These are phyloP conservation scores for Nymphaea thermarum DNA, from an alignment of 164 flowering plant species.

Conservation along the genomic window DNA sequence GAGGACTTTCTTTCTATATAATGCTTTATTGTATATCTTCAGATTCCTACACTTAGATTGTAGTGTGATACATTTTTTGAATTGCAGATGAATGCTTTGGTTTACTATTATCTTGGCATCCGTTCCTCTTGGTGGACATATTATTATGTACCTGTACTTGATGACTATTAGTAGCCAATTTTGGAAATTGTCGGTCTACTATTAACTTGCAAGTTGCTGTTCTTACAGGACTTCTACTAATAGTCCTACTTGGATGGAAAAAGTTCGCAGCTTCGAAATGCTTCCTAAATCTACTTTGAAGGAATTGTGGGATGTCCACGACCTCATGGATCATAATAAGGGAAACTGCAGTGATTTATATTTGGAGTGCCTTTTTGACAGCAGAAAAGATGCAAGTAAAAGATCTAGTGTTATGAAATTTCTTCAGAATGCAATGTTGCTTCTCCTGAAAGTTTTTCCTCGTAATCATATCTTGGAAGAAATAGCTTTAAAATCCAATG, in stretches of 20 bases:
- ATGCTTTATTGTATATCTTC: too few species aligned
- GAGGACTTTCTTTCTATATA: too few species aligned
- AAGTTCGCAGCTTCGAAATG: conserved; percentile 40
- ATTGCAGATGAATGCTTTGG: too few species aligned
- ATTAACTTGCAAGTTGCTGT: not conserved
- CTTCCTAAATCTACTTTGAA: conserved; percentile 35
- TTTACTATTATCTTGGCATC: too few species aligned
- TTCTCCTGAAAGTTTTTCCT: conserved; percentile 63
- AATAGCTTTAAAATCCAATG: conserved; percentile 80
- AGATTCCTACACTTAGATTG: too few species aligned
- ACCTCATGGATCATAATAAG: conserved; percentile 11
- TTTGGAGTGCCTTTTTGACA: conserved; percentile 32
- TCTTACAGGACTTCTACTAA: conserved; percentile 58
- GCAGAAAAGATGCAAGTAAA: conserved; percentile 19
- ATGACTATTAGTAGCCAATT: too few species aligned
- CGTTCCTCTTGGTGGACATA: too few species aligned
- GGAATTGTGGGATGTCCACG: conserved; percentile 33
- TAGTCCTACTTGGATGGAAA: conserved; percentile 65
- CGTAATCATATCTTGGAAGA: conserved; percentile 64
- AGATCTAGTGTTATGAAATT: conserved; percentile 60
- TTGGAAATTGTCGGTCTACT: too few species aligned
- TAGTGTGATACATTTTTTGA: too few species aligned
- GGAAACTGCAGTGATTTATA: conserved; percentile 11
- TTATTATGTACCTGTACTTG: too few species aligned
- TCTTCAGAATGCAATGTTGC: conserved; percentile 68